phyloP scores from a whole-genome alignment of 2,329 filamentous ascomycete species.

The Penicillium sp. region DNA sequence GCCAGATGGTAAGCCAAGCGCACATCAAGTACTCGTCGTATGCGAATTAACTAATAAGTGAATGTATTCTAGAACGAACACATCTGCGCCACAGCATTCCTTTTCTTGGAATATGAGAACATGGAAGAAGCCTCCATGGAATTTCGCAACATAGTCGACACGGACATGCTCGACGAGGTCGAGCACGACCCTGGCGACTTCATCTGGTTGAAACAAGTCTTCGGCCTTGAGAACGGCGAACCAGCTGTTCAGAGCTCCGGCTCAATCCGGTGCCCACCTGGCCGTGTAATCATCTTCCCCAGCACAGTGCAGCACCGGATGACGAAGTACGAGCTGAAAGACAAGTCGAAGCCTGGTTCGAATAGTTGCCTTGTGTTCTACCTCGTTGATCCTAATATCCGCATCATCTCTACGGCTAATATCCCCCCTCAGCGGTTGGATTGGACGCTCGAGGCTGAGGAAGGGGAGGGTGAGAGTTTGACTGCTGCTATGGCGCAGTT shows the following conservation, averaged over 20 bases:
- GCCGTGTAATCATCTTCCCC: constrained; percentile 28
- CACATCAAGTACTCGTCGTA: background rate
- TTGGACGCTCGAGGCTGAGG: constrained; percentile 41
- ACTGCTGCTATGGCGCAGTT: constrained; percentile 17
- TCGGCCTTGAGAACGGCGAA: constrained; percentile 26
- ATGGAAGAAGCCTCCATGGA: constrained; percentile 53
- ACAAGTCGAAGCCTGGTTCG: constrained; percentile 54
- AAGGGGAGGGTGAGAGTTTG: constrained; percentile 20
- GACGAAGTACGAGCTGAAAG: constrained; percentile 49
- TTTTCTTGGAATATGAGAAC: constrained; percentile 63
- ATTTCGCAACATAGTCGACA: constrained; percentile 49
- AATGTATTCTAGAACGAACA: constrained; percentile 54
- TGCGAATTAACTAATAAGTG: background rate
- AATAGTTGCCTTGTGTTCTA: constrained; percentile 57
- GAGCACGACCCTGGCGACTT: constrained; percentile 30
- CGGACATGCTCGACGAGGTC: constrained; percentile 31
- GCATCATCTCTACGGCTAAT: constrained; percentile 56
- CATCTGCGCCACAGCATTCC: constrained; percentile 63
- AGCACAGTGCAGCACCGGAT: constrained; percentile 54
- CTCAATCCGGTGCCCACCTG: constrained; percentile 15
- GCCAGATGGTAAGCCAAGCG: constrained; percentile 35
- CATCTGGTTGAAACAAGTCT: constrained; percentile 32
- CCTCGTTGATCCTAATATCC: constrained; percentile 58
- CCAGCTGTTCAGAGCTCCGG: constrained; percentile 27
- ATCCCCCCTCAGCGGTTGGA: constrained; percentile 53